A percentile compares a stretch with the other conserved stretches of the same genome.
Conservation (phyloP, 140 eudicot genomes). For the Oenanthe javanica region DNA sequence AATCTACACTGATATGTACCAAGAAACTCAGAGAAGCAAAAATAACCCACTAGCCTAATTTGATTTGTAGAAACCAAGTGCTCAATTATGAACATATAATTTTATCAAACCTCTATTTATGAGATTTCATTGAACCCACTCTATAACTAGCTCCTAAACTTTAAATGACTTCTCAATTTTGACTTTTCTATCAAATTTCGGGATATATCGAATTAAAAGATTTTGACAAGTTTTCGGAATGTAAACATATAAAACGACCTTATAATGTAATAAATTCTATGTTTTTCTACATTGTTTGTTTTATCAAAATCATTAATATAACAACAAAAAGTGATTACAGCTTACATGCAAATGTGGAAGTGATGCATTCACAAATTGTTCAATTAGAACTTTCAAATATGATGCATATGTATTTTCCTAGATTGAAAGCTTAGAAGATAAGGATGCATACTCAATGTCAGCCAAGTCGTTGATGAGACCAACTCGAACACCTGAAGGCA, state of each 20-base stretch:
- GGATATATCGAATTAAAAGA: not conserved
- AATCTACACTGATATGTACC: too few species aligned
- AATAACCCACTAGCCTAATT: too few species aligned
- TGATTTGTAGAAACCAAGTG: too few species aligned
- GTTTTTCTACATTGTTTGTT: not conserved
- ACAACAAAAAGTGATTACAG: not conserved
- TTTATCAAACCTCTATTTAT: not conserved
- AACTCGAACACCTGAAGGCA: slow-evolving; percentile 89
- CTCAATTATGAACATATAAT: not conserved
- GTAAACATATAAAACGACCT: not conserved
- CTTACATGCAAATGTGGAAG: not conserved
- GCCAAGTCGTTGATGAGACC: slow-evolving; percentile 87
- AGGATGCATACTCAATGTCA: slow-evolving; percentile 73
- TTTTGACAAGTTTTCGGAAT: not conserved
- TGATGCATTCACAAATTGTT: not conserved
- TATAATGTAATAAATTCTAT: too few species aligned
- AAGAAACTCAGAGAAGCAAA: too few species aligned
- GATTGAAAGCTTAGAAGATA: not conserved
- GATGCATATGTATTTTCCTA: not conserved
- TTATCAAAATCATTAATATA: not conserved
- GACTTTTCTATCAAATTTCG: not conserved
- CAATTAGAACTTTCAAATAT: not conserved
- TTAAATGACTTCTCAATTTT: not conserved
- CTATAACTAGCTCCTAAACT: not conserved
- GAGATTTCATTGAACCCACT: not conserved